Conservation (phyloP, 352 stramenopile species). For the Albugo laibachii region DNA sequence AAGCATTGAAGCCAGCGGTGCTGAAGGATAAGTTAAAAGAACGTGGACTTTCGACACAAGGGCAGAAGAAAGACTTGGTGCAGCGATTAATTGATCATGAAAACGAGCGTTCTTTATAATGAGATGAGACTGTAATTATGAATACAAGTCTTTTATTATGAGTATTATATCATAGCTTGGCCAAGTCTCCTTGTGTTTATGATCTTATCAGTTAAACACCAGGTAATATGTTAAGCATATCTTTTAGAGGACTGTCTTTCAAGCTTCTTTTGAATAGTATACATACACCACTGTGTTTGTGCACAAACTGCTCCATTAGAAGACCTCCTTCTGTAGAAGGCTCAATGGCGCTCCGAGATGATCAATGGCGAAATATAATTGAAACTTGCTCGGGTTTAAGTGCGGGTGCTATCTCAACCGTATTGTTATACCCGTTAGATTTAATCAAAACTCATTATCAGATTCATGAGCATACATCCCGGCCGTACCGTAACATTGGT, state of each 20-base stretch:
- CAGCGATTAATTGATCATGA: constrained; percentile 78
- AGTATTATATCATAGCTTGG: too few relatives aligned
- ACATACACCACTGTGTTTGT: too few relatives aligned
- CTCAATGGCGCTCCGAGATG: neutral
- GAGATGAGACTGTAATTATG: too few relatives aligned
- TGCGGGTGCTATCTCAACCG: constrained; percentile 59
- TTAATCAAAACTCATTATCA: constrained; percentile 96
- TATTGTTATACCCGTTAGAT: constrained; percentile 90
- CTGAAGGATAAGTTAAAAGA: constrained; percentile 82
- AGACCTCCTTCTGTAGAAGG: too few relatives aligned
- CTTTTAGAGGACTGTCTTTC: too few relatives aligned
- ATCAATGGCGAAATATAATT: constrained; percentile 45
- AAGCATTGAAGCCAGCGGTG: constrained; percentile 67
- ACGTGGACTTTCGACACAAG: constrained; percentile 58
- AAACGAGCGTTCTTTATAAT: constrained; percentile 63
- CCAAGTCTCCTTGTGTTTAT: too few relatives aligned
- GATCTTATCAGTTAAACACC: too few relatives aligned
- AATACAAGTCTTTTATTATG: too few relatives aligned
- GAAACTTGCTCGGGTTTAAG: constrained; percentile 44
- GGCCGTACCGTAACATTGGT: constrained; percentile 39
- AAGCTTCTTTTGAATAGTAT: too few relatives aligned
- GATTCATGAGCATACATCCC: constrained; percentile 78
- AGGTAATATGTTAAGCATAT: too few relatives aligned
- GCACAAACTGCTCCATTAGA: too few relatives aligned
- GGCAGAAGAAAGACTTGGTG: constrained; percentile 79